Conservation (phyloP, 345 rosid species). For the Raphanus raphanistrum region DNA sequence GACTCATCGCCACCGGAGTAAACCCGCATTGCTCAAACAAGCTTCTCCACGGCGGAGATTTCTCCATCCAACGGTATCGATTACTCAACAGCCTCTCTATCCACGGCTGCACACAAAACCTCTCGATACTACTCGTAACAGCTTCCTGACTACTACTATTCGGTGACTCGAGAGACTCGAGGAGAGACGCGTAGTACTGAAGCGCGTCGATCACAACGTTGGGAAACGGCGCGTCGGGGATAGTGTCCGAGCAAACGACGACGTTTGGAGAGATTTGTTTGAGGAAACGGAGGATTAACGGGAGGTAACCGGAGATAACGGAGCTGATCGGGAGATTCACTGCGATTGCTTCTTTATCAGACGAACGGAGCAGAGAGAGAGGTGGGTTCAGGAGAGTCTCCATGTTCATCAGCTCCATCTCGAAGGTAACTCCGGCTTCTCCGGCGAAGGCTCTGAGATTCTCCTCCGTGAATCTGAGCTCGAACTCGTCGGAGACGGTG, state of each 20-base stretch:
- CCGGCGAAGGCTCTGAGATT: constrained; percentile 66
- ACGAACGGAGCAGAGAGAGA: constrained; percentile 39
- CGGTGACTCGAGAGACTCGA: constrained; percentile 72
- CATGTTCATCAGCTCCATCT: constrained; percentile 57
- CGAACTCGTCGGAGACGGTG: constrained; percentile 53
- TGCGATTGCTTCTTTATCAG: constrained; percentile 60
- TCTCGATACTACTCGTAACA: constrained; percentile 69
- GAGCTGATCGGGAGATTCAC: constrained; percentile 74
- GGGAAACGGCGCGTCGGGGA: constrained; percentile 78
- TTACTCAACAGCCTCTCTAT: constrained; percentile 62
- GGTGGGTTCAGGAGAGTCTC: constrained; percentile 53
- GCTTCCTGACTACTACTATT: constrained; percentile 32
- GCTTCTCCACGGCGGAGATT: constrained; percentile 63
- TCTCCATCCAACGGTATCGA: constrained; percentile 58
- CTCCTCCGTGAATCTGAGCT: constrained; percentile 67
- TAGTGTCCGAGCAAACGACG: constrained; percentile 73
- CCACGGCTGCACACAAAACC: constrained; percentile 62
- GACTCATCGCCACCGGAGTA: constrained; percentile 58
- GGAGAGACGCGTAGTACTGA: constrained; percentile 52
- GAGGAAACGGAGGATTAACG: constrained; percentile 60
- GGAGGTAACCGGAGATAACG: constrained; percentile 58
- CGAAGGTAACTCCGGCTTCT: constrained; percentile 62
- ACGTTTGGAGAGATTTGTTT: constrained; percentile 80
- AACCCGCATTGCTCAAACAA: constrained; percentile 69
- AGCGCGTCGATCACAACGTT: constrained; percentile 67